phyloP scores from a whole-genome alignment of 2,329 filamentous ascomycete species.

The Zymoseptoria ardabiliae region DNA sequence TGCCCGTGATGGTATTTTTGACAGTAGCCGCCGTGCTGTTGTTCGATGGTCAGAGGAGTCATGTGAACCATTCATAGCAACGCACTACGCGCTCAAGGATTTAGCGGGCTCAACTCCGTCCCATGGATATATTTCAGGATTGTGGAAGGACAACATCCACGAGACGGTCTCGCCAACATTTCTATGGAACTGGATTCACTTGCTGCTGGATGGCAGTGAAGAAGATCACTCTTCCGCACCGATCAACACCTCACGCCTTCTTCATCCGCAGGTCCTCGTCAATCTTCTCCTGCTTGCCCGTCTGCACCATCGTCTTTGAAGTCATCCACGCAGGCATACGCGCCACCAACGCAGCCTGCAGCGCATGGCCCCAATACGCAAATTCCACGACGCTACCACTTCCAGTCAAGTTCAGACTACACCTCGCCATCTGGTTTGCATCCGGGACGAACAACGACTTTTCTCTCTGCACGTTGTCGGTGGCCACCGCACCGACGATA shows the following conservation, averaged over 20 bases:
- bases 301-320: constrained; percentile 4
- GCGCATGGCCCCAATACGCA: constrained; percentile 21
- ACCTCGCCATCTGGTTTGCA: constrained; percentile 14
- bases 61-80: background rate
- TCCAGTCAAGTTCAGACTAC: constrained; percentile 17
- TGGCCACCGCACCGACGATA: constrained; percentile 13
- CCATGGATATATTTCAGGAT: background rate
- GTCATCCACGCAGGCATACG: constrained; percentile 13
- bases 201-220: background rate
- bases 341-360: constrained; percentile 17
- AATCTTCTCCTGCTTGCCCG: constrained; percentile 8
- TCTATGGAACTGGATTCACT: background rate
- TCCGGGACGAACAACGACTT: constrained; percentile 12
- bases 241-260: background rate
- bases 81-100: background rate
- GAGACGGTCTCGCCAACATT: background rate
- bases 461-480: constrained; percentile 10
- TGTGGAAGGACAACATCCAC: background rate
- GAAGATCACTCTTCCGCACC: background rate
- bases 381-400: constrained; percentile 16
- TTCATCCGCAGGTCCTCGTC: constrained; percentile 7
- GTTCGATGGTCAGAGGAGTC: background rate
- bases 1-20: background rate
- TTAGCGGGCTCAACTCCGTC: background rate
- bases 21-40: background rate